Conservation (phyloP, 73 alveolate species). For the Stentor coeruleus region DNA sequence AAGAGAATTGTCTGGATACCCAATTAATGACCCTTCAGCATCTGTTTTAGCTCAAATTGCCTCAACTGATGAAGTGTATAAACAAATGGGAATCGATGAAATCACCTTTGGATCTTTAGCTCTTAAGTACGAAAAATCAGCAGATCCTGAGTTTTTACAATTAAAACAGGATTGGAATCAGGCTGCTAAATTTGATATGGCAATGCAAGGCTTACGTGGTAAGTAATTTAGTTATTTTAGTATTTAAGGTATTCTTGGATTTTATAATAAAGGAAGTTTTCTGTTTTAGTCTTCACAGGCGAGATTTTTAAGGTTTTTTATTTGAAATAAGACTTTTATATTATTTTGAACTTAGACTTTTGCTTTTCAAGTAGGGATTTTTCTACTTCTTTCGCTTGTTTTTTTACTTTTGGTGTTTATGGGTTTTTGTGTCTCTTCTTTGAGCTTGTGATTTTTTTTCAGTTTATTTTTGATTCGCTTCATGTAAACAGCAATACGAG, state of each 20-base stretch:
- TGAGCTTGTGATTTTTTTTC: neutral
- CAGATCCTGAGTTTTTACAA: neutral
- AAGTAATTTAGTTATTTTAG: neutral
- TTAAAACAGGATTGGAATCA: conserved; percentile 8
- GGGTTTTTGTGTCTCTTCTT: no score
- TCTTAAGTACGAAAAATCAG: neutral
- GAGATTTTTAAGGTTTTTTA: neutral
- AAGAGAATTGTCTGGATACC: neutral
- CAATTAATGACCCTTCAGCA: neutral
- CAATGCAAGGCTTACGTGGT: neutral
- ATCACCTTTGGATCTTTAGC: neutral
- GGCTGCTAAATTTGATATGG: neutral
- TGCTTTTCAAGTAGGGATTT: neutral
- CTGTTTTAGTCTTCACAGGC: neutral
- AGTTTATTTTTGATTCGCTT: neutral
- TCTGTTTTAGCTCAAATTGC: conserved; percentile 12
- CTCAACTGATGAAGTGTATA: neutral
- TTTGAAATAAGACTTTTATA: neutral
- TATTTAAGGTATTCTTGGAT: neutral
- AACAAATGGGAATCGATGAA: neutral
- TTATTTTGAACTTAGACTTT: neutral
- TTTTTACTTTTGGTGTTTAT: neutral
- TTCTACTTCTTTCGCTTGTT: neutral
- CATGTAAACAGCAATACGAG: neutral
- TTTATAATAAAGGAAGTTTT: no score